These are phyloP conservation scores for Camillea tinctor DNA, from an alignment of 2,329 filamentous ascomycete genomes.

Conservation along the genomic window DNA sequence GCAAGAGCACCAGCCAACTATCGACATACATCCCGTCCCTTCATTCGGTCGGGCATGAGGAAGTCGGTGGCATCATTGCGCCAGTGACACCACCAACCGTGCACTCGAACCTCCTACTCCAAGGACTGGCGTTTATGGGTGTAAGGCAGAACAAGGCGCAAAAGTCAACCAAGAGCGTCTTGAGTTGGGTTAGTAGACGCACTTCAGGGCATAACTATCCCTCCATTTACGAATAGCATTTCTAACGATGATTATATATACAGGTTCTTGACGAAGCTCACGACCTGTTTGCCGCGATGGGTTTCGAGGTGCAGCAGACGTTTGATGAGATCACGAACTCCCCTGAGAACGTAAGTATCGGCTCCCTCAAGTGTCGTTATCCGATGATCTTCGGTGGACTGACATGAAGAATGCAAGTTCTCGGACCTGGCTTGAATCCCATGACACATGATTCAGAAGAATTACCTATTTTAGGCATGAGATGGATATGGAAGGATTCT, in stretches of 20 bases:
- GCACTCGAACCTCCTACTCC: conserved; percentile 67
- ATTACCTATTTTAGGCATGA: not conserved
- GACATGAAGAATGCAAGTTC: conserved; percentile 22
- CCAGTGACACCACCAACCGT: conserved; percentile 70
- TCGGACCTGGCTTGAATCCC: conserved; percentile 19
- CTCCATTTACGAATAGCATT: not conserved
- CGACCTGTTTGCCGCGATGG: conserved; percentile 33
- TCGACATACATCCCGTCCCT: conserved; percentile 69
- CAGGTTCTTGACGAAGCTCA: conserved; percentile 34
- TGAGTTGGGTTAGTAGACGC: conserved; percentile 70
- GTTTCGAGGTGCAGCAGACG: conserved; percentile 33
- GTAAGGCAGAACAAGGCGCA: conserved; percentile 80
- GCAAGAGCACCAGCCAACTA: conserved; percentile 66
- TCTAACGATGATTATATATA: conserved; percentile 4
- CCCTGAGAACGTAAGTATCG: conserved; percentile 31
- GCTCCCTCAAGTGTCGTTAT: conserved; percentile 1
- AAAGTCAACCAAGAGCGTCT: conserved; percentile 68
- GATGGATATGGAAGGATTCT: not conserved
- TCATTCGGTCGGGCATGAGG: conserved; percentile 53
- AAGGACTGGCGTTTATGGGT: conserved; percentile 77
- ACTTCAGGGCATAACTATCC: conserved; percentile 26
- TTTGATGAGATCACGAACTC: conserved; percentile 36
- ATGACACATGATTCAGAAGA: not conserved
- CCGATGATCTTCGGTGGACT: conserved; percentile 5
- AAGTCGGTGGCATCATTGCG: conserved; percentile 74